Evolutionary conservation across 768 basidiomycete species (phyloP), one percentile per base, ranked within the genome.

Genomic region (Gymnopilus dilepis): DNA sequence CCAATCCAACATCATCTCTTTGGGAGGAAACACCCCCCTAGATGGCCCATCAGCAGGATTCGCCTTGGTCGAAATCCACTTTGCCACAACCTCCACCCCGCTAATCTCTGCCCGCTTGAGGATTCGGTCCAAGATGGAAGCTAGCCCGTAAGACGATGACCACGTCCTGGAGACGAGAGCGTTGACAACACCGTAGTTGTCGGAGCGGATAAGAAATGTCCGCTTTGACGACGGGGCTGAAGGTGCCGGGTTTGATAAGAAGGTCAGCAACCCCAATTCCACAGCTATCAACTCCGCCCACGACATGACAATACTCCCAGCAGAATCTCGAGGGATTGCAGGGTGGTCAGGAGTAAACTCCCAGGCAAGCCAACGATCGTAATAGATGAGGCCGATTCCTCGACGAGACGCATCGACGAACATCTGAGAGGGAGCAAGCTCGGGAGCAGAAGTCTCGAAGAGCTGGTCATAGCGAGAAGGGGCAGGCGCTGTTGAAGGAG

Each of bases 231-330:
- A 19, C 5, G 47, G 26, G 13, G 47, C 12, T 15, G 22, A 17
- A 34, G 52, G 31, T 69, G 64, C 1, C 71, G 70, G 0, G 69
- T 50, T 0, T 34, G 73, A 62, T 3, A 78, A 65, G 6, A 78
- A 40, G 1, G 75, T 69, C 1, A 70, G 71, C 0, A 82, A 30
- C 0, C 77, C 80, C 1, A 83, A 67, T 55, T 82, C 80, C 1
- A 81, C 70, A 0, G 78, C 81, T 0, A 78, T 73, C 69, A 81
- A 76, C 65, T 82, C 82, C 0, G 76, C 78, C 81, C 82, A 83
- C 5, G 75, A 74, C 19, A 80, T 82, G 43, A 59, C 40, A 30
- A 57, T 76, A 67, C 6, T 76, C 41, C 7, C 71, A 70, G 0
- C 69, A 55, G 3, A 50, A 34, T 15, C 67, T 62, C 75, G 77